These are phyloP conservation scores for Xanthoparmelia taractica DNA, from an alignment of 495 filamentous ascomycete species.

Conservation along the genomic window DNA sequence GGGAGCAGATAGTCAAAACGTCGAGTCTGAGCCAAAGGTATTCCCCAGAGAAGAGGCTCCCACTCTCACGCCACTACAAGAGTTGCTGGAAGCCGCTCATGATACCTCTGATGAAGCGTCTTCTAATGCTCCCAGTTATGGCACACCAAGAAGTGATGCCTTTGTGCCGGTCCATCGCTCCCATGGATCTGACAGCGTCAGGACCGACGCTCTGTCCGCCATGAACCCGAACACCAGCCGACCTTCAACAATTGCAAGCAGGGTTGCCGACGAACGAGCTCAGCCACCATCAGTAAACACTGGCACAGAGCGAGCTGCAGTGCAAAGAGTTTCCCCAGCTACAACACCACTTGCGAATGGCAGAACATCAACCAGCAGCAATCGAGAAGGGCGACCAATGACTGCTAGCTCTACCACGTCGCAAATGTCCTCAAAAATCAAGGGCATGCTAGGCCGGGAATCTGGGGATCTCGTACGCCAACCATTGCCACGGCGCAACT, in stretches of 20 bases:
- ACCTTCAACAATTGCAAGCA: conserved; percentile 2
- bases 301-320: conserved; percentile 40
- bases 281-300: conserved; percentile 17
- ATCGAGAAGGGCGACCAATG: conserved; percentile 44
- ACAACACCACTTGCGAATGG: conserved; percentile 29
- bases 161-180: conserved; percentile 1
- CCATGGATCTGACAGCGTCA: conserved; percentile 1
- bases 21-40: not conserved
- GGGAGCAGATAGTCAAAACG: not conserved
- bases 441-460: conserved; percentile 44
- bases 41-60: conserved; percentile 20
- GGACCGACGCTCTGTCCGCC: not conserved
- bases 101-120: conserved; percentile 33
- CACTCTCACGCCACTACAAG: conserved; percentile 31
- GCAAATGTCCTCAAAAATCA: conserved; percentile 45
- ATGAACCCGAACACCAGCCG: not conserved
- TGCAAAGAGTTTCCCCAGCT: conserved; percentile 43
- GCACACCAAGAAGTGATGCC: conserved; percentile 6
- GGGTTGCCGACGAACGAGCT: conserved; percentile 12
- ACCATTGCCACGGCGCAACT: conserved; percentile 36
- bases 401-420: conserved; percentile 49
- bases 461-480: conserved; percentile 34
- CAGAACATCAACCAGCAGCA: conserved; percentile 41
- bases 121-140: conserved; percentile 16
- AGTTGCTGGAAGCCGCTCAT: conserved; percentile 31